Evolutionary conservation across 2,329 filamentous ascomycete genomes (phyloP).

Genomic region (Aureobasidium vineae): DNA sequence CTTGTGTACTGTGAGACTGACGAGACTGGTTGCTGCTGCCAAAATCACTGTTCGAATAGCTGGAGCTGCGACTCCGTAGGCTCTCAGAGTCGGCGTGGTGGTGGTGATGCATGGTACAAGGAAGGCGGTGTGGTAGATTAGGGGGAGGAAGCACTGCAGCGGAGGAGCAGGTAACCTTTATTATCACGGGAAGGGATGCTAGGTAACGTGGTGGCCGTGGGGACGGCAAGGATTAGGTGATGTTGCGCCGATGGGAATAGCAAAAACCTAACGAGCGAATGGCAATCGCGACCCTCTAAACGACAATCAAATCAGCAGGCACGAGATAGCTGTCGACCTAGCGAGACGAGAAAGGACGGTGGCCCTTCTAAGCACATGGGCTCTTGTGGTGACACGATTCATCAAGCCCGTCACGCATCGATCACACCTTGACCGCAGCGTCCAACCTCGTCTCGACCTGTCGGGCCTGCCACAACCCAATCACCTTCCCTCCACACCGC

Average conservation of each 20-base stretch:
- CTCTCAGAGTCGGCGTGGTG: background rate
- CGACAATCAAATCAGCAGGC: conserved; percentile 21
- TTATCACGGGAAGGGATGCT: conserved; percentile 23
- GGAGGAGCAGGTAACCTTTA: conserved; percentile 22
- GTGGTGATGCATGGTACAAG: conserved; percentile 24
- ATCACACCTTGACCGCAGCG: conserved; percentile 25
- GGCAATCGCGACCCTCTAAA: background rate
- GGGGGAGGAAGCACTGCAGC: conserved; percentile 18
- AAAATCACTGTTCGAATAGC: conserved; percentile 22
- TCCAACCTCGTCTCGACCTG: conserved; percentile 22
- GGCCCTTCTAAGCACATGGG: conserved; percentile 25
- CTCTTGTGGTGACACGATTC: conserved; percentile 25
- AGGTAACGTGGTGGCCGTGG: conserved; percentile 10
- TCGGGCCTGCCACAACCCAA: conserved; percentile 2
- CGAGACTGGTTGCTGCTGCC: conserved; percentile 30
- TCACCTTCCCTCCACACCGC: conserved; percentile 14
- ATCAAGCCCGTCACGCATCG: conserved; percentile 21
- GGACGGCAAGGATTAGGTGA: conserved; percentile 7
- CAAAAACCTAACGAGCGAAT: background rate
- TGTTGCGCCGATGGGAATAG: conserved; percentile 7
- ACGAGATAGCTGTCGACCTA: background rate
- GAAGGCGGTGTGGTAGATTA: conserved; percentile 18
- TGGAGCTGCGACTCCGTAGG: conserved; percentile 23
- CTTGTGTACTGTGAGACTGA: conserved; percentile 30
- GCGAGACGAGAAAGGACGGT: conserved; percentile 14